phyloP scores from a whole-genome alignment of 176 grass and related monocot species.

The Stipa capillata region DNA sequence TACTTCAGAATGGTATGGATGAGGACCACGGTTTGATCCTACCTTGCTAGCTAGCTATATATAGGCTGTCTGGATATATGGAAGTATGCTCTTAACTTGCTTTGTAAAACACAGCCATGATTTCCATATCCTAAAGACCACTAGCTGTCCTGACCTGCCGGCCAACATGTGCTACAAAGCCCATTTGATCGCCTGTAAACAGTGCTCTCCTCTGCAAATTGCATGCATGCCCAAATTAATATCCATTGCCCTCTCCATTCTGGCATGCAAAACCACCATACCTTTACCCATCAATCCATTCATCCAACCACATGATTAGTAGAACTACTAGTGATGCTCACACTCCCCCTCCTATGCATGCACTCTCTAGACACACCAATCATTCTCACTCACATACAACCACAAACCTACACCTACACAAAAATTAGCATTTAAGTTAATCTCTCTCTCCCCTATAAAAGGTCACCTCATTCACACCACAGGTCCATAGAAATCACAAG shows the following conservation, averaged over 20 bases:
- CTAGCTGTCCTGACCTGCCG: conserved; percentile 26
- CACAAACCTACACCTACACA: conserved; percentile 31
- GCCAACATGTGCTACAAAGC: conserved; percentile 23
- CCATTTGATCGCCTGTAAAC: conserved; percentile 16
- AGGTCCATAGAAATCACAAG: not conserved
- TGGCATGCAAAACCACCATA: conserved; percentile 17
- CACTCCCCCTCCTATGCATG: not conserved
- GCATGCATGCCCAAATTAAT: conserved; percentile 15
- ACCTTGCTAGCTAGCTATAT: not conserved
- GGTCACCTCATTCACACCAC: conserved; percentile 4
- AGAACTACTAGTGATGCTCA: conserved; percentile 10
- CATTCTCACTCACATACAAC: conserved; percentile 18
- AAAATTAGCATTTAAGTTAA: conserved; percentile 18
- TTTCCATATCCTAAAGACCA: conserved; percentile 5
- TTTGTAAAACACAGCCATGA: not conserved
- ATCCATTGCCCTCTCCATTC: conserved; percentile 25
- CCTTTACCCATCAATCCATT: not conserved
- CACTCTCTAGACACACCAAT: conserved; percentile 28
- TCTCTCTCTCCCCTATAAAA: conserved; percentile 30
- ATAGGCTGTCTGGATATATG: not conserved
- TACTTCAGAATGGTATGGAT: not conserved
- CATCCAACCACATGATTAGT: conserved; percentile 14
- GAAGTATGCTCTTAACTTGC: conserved; percentile 14
- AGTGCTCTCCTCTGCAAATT: conserved; percentile 21
- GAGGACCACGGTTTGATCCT: conserved; percentile 5